Base-by-base conservation (phyloP, 2,329 filamentous ascomycete species). In the Pseudocercospora fuligena region DNA sequence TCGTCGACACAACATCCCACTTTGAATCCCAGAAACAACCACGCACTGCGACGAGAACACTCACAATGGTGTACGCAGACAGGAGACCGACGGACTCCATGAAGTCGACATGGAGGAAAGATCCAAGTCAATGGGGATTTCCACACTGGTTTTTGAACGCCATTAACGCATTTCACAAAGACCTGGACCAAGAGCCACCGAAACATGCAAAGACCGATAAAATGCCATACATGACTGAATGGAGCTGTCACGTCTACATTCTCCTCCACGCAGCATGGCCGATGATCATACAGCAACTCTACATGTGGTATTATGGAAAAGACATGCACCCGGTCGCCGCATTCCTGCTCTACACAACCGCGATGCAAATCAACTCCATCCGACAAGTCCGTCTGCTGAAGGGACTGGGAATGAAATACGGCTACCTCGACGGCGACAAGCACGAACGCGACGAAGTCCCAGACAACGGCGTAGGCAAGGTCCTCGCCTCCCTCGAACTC, bases 381-480 rank as follows among this genome's bases (percentile, higher is more conserved):
- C 78, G 78, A 43, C 73, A 82, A 64, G 66, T 81, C 5, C 75
- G 78, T 21, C 71, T 75, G 3, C 74, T 82, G 9, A 79, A 80
- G 11, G 74, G 74, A 5, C 63, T 82, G 1, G 80, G 78, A 1
- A 79, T 82, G 58, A 69, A 61, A 0, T 73, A 76, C 23, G 81
- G 81, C 5, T 82, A 80, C 59, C 74, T 83, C 0, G 81, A 83
- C 61, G 81, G 81, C 5, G 81, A 83, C 64, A 77, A 79, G 46
- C 81, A 82, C 65, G 78, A 74, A 14, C 76, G 81, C 6, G 80
- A 82, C 54, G 79, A 78, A 1, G 77, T 82, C 3, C 81, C 81
- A 0, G 80, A 82, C 58, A 73, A 76, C 1, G 78, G 68, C 21
- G 68, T 71, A 31, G 60, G 58, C 40, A 72, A 72, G 58, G 66